phyloP scores from a whole-genome alignment of 495 filamentous ascomycete species.

The Aspergillus conjunctus region DNA sequence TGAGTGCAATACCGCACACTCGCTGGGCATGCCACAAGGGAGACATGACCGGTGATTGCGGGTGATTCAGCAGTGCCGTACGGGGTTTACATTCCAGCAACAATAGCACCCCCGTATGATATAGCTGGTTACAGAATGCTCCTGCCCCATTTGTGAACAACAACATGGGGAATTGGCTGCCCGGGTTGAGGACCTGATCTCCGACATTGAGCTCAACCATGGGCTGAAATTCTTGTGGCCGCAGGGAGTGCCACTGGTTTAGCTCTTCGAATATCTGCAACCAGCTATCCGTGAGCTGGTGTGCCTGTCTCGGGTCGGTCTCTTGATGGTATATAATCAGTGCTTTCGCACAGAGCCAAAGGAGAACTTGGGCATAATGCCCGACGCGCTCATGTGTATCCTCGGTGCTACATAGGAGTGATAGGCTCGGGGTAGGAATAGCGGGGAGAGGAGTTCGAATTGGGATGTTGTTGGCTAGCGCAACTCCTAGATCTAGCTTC shows the following conservation, averaged over 20 bases:
- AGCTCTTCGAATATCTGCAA: conserved; percentile 33
- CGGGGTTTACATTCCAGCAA: conserved; percentile 42
- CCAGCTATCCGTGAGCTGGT: conserved; percentile 24
- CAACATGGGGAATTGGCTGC: conserved; percentile 38
- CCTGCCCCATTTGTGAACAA: conserved; percentile 45
- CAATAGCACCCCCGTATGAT: conserved; percentile 46
- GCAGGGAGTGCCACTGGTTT: conserved; percentile 38
- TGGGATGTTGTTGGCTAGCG: conserved; percentile 32
- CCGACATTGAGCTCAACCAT: conserved; percentile 34
- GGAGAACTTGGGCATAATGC: conserved; percentile 30
- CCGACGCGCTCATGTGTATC: conserved; percentile 30
- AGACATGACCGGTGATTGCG: conserved; percentile 29
- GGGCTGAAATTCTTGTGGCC: conserved; percentile 37
- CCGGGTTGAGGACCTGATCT: conserved; percentile 21
- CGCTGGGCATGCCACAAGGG: conserved; percentile 43
- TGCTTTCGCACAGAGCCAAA: conserved; percentile 37
- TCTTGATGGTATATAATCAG: conserved; percentile 31
- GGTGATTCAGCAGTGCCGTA: conserved; percentile 26
- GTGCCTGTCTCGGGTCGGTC: conserved; percentile 14
- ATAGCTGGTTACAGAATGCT: conserved; percentile 43
- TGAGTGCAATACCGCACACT: conserved; percentile 42
- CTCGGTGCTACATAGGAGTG: conserved; percentile 22
- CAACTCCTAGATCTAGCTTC: conserved; percentile 30
- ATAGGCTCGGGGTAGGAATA: conserved; percentile 14
- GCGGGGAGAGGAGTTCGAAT: conserved; percentile 29